Evolutionary conservation across 2,329 filamentous ascomycete genomes (phyloP).

Genomic region (Cladosporium sp.): DNA sequence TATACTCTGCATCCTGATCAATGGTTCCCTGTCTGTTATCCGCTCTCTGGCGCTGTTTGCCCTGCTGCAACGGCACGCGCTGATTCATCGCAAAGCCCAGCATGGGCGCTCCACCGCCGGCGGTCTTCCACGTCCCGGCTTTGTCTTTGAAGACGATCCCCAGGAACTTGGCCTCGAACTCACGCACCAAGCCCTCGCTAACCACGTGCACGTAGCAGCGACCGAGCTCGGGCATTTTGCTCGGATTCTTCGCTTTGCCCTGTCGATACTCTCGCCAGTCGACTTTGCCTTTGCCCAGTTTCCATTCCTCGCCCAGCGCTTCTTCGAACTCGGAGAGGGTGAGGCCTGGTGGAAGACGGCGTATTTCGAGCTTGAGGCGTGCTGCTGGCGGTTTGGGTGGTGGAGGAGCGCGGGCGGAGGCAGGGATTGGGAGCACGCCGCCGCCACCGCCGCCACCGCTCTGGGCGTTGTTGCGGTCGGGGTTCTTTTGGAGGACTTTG

Average conservation of each 20-base stretch:
- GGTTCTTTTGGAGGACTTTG: slow-evolving; percentile 29
- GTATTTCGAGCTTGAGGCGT: slow-evolving; percentile 78
- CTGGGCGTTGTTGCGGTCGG: slow-evolving; percentile 27
- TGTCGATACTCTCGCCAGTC: slow-evolving; percentile 75
- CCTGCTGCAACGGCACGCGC: slow-evolving; percentile 64
- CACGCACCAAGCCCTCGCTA: slow-evolving; percentile 63
- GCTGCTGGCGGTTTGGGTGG: slow-evolving; percentile 46
- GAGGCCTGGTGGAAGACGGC: slow-evolving; percentile 80
- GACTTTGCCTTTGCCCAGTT: slow-evolving; percentile 70
- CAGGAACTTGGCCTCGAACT: slow-evolving; percentile 68
- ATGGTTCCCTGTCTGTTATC: slow-evolving; percentile 92
- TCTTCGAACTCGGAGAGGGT: slow-evolving; percentile 72
- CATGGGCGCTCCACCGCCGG: slow-evolving; percentile 70
- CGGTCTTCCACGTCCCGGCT: slow-evolving; percentile 67
- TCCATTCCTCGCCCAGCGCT: slow-evolving; percentile 77
- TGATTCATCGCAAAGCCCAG: slow-evolving; percentile 82
- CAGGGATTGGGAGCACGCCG: slow-evolving; percentile 30
- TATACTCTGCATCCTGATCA: slow-evolving; percentile 93
- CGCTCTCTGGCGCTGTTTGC: slow-evolving; percentile 50
- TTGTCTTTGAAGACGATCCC: slow-evolving; percentile 73
- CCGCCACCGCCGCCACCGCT: slow-evolving; percentile 10
- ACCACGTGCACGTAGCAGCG: slow-evolving; percentile 79
- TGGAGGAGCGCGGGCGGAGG: slow-evolving; percentile 25
- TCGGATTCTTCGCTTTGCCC: slow-evolving; percentile 80
- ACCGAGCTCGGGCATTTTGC: slow-evolving; percentile 77